These are phyloP conservation scores for Peronospora belbahrii DNA, from an alignment of 352 stramenopile species.

Conservation along the genomic window DNA sequence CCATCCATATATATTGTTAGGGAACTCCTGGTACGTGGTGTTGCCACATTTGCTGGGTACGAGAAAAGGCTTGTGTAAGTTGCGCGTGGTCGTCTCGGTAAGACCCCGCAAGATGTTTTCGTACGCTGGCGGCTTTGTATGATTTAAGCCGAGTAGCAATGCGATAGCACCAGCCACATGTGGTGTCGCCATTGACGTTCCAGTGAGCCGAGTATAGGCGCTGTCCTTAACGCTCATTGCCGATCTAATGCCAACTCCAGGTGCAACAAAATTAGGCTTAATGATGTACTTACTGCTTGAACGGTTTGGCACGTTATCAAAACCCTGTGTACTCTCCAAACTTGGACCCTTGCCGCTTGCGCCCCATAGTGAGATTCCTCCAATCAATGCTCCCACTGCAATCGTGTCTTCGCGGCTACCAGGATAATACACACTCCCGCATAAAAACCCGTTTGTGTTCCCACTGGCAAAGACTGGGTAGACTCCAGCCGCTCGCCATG, in stretches of 20 bases:
- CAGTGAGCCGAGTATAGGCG: conserved; percentile 54
- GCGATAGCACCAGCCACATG: conserved; percentile 56
- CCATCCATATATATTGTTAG: conserved; percentile 76
- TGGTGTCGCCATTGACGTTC: conserved; percentile 72
- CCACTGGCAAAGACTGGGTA: conserved; percentile 57
- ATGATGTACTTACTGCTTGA: conserved; percentile 26
- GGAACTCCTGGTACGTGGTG: conserved; percentile 52
- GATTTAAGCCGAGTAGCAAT: conserved; percentile 40
- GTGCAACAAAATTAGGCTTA: conserved; percentile 70
- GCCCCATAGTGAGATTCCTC: conserved; percentile 50
- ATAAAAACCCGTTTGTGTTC: conserved; percentile 70
- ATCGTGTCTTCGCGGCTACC: conserved; percentile 44
- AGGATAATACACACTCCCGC: conserved; percentile 60
- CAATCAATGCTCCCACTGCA: conserved; percentile 54
- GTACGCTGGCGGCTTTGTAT: conserved; percentile 13
- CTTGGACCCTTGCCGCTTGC: conserved; percentile 62
- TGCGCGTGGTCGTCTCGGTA: conserved; percentile 30
- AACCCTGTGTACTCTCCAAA: conserved; percentile 18
- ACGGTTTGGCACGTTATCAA: neutral
- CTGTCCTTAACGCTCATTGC: conserved; percentile 48
- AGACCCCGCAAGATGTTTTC: conserved; percentile 34
- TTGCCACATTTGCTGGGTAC: conserved; percentile 57
- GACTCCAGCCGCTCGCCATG: conserved; percentile 41
- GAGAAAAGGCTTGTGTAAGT: conserved; percentile 56
- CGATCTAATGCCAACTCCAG: conserved; percentile 58